These are phyloP conservation scores for Boletus bicolor DNA, from an alignment of 768 basidiomycete species.

Conservation along the genomic window DNA sequence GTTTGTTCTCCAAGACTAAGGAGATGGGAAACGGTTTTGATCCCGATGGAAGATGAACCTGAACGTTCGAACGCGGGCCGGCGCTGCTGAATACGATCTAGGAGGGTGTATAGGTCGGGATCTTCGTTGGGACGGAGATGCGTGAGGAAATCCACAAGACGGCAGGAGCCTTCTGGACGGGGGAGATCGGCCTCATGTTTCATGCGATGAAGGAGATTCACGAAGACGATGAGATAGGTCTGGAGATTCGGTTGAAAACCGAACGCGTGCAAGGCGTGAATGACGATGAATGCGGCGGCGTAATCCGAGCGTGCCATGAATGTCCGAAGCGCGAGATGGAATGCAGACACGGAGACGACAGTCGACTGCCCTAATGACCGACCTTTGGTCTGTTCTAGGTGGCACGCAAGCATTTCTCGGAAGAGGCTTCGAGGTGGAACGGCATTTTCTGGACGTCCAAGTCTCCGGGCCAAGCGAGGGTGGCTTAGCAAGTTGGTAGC, in stretches of 20 bases:
- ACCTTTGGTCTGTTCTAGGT: slow-evolving; percentile 22
- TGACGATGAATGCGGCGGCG: slow-evolving; percentile 41
- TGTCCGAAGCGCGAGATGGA: slow-evolving; percentile 43
- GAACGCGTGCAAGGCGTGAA: slow-evolving; percentile 33
- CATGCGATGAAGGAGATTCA: slow-evolving; percentile 36
- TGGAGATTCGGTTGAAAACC: slow-evolving; percentile 15
- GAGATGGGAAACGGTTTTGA: slow-evolving; percentile 20
- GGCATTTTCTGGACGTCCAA: slow-evolving; percentile 19
- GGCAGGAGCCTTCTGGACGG: slow-evolving; percentile 3
- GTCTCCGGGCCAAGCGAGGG: slow-evolving; percentile 23
- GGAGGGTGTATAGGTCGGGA: slow-evolving; percentile 10
- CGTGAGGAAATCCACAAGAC: slow-evolving; percentile 25
- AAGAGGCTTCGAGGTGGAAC: slow-evolving; percentile 42
- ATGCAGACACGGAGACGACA: slow-evolving; percentile 31
- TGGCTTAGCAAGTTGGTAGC: slow-evolving; percentile 19
- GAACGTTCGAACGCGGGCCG: background rate
- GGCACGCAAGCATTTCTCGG: slow-evolving; percentile 42
- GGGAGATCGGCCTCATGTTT: slow-evolving; percentile 18
- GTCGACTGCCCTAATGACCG: slow-evolving; percentile 21
- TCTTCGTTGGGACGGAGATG: slow-evolving; percentile 22
- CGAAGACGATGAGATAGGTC: slow-evolving; percentile 38
- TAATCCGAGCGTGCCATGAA: slow-evolving; percentile 47
- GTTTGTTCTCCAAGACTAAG: slow-evolving; percentile 14
- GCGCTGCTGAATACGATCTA: slow-evolving; percentile 12
- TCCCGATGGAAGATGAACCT: slow-evolving; percentile 10